Evolutionary conservation across 306 rosid species (phyloP).

Genomic region (Vigna trinervia): DNA sequence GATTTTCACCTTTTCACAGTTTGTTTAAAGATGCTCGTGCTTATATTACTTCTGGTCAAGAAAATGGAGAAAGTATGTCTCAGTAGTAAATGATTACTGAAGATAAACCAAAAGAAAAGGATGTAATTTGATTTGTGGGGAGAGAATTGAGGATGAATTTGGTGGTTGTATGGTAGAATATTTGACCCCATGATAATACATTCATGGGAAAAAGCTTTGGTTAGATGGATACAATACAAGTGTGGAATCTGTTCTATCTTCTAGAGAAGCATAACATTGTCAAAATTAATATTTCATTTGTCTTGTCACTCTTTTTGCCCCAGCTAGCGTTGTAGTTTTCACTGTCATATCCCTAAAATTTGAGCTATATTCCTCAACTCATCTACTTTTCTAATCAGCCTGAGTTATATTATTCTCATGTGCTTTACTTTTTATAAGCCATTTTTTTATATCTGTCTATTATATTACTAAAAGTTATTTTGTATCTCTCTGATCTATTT

Average conservation of each 20-base stretch:
- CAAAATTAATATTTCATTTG: constrained; percentile 41
- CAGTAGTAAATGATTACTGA: constrained; percentile 11
- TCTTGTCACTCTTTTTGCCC: not conserved
- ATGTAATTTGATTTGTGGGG: constrained; percentile 12
- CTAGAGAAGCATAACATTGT: constrained; percentile 57
- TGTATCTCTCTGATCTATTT: not conserved
- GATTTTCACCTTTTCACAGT: not conserved
- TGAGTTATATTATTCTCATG: not conserved
- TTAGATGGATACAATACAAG: constrained; percentile 41
- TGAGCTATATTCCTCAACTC: not conserved
- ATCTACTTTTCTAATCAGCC: not conserved
- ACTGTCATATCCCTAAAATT: not conserved
- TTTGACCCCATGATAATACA: not conserved
- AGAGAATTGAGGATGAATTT: constrained; percentile 6
- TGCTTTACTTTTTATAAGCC: not conserved
- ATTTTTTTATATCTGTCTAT: not conserved
- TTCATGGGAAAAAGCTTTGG: constrained; percentile 27
- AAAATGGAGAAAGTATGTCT: not conserved
- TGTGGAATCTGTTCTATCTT: constrained; percentile 66
- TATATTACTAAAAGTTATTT: not conserved
- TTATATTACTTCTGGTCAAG: constrained; percentile 18
- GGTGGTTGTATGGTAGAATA: not conserved
- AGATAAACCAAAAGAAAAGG: constrained; percentile 28
- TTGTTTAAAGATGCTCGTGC: constrained; percentile 12
- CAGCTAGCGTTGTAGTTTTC: constrained; percentile 32